These are phyloP conservation scores for Nemania bipapillata DNA, from an alignment of 2,329 filamentous ascomycete species.

Conservation along the genomic window DNA sequence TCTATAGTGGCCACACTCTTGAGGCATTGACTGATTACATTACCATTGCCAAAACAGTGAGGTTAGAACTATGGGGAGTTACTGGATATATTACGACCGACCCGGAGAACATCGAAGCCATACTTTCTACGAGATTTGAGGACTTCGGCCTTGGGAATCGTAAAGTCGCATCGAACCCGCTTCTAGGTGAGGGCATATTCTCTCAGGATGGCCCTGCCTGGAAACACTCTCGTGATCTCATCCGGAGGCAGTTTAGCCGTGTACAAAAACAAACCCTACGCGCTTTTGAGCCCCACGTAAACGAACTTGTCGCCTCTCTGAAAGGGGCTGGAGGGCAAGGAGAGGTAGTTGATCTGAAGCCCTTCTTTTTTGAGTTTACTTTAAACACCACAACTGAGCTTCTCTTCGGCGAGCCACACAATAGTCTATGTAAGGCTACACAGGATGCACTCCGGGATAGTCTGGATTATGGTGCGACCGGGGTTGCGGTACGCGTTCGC, in stretches of 20 bases:
- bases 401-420: constrained; percentile 44
- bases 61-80: constrained; percentile 36
- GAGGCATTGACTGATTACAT: constrained; percentile 35
- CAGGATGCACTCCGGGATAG: constrained; percentile 38
- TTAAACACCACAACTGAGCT: constrained; percentile 42
- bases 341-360: constrained; percentile 44
- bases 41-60: constrained; percentile 27
- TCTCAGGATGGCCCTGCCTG: constrained; percentile 51
- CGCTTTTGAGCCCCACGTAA: too few species aligned
- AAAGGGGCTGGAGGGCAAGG: too few species aligned
- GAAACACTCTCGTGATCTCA: constrained; percentile 49
- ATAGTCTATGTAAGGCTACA: constrained; percentile 33
- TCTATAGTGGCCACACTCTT: constrained; percentile 28
- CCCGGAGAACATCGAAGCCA: constrained; percentile 48
- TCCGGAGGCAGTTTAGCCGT: constrained; percentile 46
- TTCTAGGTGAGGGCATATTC: constrained; percentile 54
- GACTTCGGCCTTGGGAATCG: constrained; percentile 48
- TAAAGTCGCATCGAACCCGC: constrained; percentile 40
- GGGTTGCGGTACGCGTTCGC: constrained; percentile 33
- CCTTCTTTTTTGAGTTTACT: constrained; percentile 43
- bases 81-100: constrained; percentile 33
- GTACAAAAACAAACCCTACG: constrained; percentile 32
- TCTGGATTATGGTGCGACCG: constrained; percentile 40
- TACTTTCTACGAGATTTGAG: constrained; percentile 47
- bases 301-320: too few species aligned